phyloP scores from a whole-genome alignment of 805 yeast species.

The Torulaspora franciscae region DNA sequence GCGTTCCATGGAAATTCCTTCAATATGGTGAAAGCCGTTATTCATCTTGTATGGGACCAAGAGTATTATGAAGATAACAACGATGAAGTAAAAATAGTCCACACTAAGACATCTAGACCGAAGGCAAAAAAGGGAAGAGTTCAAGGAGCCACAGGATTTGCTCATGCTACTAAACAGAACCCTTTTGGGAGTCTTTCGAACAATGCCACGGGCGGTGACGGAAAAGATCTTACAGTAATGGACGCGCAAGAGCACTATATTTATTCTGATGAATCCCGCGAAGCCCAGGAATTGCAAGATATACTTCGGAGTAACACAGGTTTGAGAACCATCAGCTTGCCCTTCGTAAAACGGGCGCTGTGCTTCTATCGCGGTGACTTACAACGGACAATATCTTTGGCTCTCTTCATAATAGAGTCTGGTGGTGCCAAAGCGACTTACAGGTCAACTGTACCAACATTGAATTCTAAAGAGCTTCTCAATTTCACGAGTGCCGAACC shows the following conservation, averaged over 20 bases:
- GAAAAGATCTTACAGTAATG: not conserved
- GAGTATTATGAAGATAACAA: conserved; percentile 10
- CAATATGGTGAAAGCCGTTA: conserved; percentile 34
- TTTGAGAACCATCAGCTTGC: conserved; percentile 37
- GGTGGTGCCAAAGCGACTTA: conserved; percentile 31
- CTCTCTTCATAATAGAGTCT: conserved; percentile 35
- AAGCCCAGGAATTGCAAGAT: conserved; percentile 35
- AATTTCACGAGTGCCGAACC: not conserved
- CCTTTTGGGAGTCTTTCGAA: conserved; percentile 1
- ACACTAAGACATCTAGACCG: conserved; percentile 2
- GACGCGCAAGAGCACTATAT: not conserved
- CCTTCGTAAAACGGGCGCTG: conserved; percentile 40
- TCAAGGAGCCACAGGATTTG: conserved; percentile 31
- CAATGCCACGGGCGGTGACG: not conserved
- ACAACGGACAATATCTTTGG: conserved; percentile 36
- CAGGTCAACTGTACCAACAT: conserved; percentile 3
- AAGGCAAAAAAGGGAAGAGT: conserved; percentile 31
- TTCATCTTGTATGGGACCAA: conserved; percentile 33
- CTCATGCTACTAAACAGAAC: conserved; percentile 11
- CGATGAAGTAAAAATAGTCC: not conserved
- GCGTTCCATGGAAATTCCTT: conserved; percentile 33
- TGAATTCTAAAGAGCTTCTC: not conserved
- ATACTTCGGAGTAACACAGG: conserved; percentile 35
- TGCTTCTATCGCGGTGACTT: conserved; percentile 44
- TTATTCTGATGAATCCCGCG: conserved; percentile 14